phyloP scores from a whole-genome alignment of 192 early-diverging fungal genomes.

The Coemansia sp. region DNA sequence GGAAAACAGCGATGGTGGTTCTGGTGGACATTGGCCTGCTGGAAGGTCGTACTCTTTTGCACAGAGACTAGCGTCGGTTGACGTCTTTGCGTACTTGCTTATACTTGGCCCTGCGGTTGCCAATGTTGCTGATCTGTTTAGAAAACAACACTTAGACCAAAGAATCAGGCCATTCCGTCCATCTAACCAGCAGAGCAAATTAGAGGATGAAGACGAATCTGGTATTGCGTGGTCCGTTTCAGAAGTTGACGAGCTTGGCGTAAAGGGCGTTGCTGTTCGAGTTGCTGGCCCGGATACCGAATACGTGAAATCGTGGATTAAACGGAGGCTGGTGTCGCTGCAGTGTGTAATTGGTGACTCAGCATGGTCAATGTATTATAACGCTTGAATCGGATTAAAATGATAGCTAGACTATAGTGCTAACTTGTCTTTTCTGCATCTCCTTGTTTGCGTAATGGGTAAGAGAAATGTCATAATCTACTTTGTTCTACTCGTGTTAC shows the following conservation, averaged over 20 bases:
- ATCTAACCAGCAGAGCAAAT: neutral
- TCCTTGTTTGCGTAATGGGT: too few relatives aligned
- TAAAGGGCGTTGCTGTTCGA: constrained; percentile 41
- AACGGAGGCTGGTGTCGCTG: constrained; percentile 11
- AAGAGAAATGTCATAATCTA: neutral
- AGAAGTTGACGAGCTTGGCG: constrained; percentile 19
- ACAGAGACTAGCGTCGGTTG: constrained; percentile 4
- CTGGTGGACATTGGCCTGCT: too few relatives aligned
- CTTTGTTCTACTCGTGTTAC: neutral
- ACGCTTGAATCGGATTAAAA: constrained; percentile 6
- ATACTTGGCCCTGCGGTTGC: constrained; percentile 28
- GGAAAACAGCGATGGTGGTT: neutral
- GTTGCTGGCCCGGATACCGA: constrained; percentile 33
- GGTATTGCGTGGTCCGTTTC: constrained; percentile 49
- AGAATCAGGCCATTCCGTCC: constrained; percentile 33
- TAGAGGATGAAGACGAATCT: neutral
- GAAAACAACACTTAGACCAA: constrained; percentile 20
- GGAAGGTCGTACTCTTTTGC: neutral
- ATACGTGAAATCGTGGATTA: constrained; percentile 37
- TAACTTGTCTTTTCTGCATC: too few relatives aligned
- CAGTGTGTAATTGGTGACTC: constrained; percentile 31
- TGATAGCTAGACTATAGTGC: too few relatives aligned
- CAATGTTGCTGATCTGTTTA: constrained; percentile 13
- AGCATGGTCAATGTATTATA: constrained; percentile 52
- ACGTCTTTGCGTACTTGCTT: constrained; percentile 44